Base-by-base conservation (phyloP, 2,329 filamentous ascomycete species). In the Fusarium fracticaudum region DNA sequence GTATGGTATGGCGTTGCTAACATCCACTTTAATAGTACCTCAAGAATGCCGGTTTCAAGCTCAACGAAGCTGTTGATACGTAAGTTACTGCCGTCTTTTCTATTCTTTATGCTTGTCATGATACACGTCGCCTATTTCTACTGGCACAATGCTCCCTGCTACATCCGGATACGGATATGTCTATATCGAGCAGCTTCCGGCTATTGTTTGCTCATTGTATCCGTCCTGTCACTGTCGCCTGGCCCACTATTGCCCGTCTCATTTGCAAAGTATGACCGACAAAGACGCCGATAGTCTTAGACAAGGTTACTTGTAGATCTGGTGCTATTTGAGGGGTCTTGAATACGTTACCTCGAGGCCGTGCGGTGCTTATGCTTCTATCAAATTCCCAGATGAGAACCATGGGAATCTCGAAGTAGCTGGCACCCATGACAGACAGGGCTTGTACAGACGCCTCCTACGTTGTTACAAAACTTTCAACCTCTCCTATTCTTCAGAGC, bases 41-140 rank as follows among this genome's bases (percentile, higher is more conserved):
- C 29, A 89, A 85, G 74, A 83, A 81, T 53, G 78, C 84, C 11
- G 82, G 83, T 51, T 90, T 86, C 78, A 87, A 86, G 77, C 78
- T 90, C 12, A 86, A 89, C 64, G 83, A 87, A 66, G 88, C 88
- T 44, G 81, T 89, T 55, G 87, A 90, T 82, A 81, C 85, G 89
- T 90, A 84, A 89, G 89, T 89, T n/a, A 76, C 54, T 54, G 62
- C 53, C 38, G 33, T 41, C 66, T 61, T 69, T 35, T 58, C 43
- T 55, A 33, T 33, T 58, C 38, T 29, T 47, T 43, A 64, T 74
- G 76, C 67, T 70, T 57, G 43, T 60, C 47, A 67, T 64, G 60
- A 54, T 58, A 43, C 63, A 33, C 31, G 44, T 44, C 64, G 57
- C 60, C 53, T 48, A 24, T 54, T 41, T 55, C 59, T 51, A 33